Percentiles rank a stretch among this genome's conserved stretches.
Conservation (phyloP, 2,329 filamentous ascomycete genomes). For the Fusarium annulatum region DNA sequence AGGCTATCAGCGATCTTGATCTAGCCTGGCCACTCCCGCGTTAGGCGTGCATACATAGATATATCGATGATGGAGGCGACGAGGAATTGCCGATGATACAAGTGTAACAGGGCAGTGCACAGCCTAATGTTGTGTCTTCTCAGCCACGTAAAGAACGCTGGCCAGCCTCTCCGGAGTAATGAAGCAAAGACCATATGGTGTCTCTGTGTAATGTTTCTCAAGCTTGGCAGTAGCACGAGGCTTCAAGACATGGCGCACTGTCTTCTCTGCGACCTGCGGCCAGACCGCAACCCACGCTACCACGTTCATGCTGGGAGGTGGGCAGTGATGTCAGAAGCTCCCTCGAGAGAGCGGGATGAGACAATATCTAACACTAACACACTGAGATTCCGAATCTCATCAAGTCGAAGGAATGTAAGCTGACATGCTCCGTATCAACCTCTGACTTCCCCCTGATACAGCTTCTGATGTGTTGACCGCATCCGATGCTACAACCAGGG, state of each 20-base stretch:
- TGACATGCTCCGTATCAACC: conserved; percentile 27
- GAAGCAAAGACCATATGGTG: conserved; percentile 37
- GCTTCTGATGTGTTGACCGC: conserved; percentile 39
- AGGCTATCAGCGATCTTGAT: conserved; percentile 25
- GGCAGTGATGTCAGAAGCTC: conserved; percentile 41
- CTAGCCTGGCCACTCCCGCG: conserved; percentile 20
- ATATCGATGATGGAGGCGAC: conserved; percentile 6
- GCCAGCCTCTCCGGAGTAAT: conserved; percentile 37
- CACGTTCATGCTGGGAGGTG: conserved; percentile 17
- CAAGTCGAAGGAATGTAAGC: conserved; percentile 1
- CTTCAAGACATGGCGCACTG: conserved; percentile 37
- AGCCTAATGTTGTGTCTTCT: conserved; percentile 30
- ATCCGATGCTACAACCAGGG: conserved; percentile 32
- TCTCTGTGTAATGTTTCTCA: conserved; percentile 33
- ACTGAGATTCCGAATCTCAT: conserved; percentile 20
- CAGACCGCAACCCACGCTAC: conserved; percentile 3
- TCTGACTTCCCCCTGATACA: conserved; percentile 24
- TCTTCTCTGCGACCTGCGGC: conserved; percentile 23
- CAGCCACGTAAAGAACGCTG: conserved; percentile 37
- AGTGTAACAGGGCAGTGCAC: conserved; percentile 31
- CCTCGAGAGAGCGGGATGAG: conserved; percentile 30
- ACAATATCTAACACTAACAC: conserved; percentile 27
- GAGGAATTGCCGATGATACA: conserved; percentile 35
- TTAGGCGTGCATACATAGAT: conserved; percentile 23
- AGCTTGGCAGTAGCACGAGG: conserved; percentile 20